Base-by-base conservation (phyloP, 2,329 filamentous ascomycete genomes). In the Phialophora tarda region DNA sequence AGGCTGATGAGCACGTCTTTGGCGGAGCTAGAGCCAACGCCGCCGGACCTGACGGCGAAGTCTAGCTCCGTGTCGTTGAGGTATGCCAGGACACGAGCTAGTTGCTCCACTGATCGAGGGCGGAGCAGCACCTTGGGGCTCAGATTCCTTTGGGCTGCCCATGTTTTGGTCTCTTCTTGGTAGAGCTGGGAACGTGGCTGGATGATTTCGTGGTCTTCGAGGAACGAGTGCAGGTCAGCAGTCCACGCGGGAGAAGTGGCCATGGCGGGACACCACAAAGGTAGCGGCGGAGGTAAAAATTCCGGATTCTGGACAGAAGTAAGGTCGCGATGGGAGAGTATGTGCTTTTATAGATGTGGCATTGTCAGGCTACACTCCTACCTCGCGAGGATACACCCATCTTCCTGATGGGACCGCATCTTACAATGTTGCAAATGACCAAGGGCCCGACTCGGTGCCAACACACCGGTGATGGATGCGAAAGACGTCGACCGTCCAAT, bases 1-100 rank as follows among this genome's bases (percentile, higher is more conserved):
- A 59, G 38, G n/a, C 57, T 59, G 57, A 59, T 59, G 6, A 59
- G 24, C 6, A 59, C 57, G 8, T 59, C 57, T 30, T 59, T 34
- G 17, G 57, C 41, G 2, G 57, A 59, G 24, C 38, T 34, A 28
- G 57, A 59, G 38, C 38, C 57, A 32, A 59, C 57, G 5, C 57
- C 57, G 11, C 57, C 44, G 3, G 57, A 48, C 21, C 57, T 32
- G 12, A 59, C 57, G 10, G 38, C 57, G 30, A 59, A 59, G 38
- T 59, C 44, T 21, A 50, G n/a, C 12, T 48, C 24, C 3, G 38
- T n/a, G 24, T 50, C 12, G 10, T 59, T 59, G 4, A 59, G 28
- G 34, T 59, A 59, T 4, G 57, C 57, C 8, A 59, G 41, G 17
- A 17, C 17, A 17, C 14, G 57, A 14, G 57, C 26, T 24, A 59